Percentiles rank a stretch among this genome's conserved stretches.
phyloP scores from a whole-genome alignment of 441 rosid species.

The Brassica balearica region DNA sequence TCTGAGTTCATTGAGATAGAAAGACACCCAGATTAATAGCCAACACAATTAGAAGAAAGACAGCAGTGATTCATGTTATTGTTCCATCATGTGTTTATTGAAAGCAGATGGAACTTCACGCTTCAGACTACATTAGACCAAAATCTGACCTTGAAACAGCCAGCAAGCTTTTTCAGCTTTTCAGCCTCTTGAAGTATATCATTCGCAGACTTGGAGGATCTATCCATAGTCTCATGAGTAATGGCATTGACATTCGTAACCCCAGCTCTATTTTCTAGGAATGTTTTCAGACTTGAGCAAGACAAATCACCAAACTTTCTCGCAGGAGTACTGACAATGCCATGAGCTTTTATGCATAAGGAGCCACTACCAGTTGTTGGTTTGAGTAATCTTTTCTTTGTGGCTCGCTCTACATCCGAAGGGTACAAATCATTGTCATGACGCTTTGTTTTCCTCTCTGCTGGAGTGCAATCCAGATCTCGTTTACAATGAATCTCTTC shows the following conservation, averaged over 20 bases:
- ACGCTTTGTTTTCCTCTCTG: constrained; percentile 32
- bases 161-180: constrained; percentile 57
- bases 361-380: constrained; percentile 50
- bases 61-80: not conserved
- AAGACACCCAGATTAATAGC: constrained; percentile 39
- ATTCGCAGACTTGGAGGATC: no score
- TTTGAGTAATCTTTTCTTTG: constrained; percentile 48
- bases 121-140: constrained; percentile 18
- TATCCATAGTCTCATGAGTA: no score
- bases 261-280: constrained; percentile 44
- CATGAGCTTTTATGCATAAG: constrained; percentile 46
- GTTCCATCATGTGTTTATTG: not conserved
- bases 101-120: constrained; percentile 29
- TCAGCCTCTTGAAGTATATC: constrained; percentile 60
- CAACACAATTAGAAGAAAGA: constrained; percentile 29
- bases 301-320: constrained; percentile 30
- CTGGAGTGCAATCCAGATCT: constrained; percentile 30
- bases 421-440: constrained; percentile 3
- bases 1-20: constrained; percentile 47
- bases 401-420: constrained; percentile 41
- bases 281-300: constrained; percentile 33
- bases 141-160: constrained; percentile 63
- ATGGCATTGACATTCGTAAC: constrained; percentile 43
- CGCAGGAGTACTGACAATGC: constrained; percentile 41
- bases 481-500: constrained; percentile 27